Base-by-base conservation (phyloP, 2,329 filamentous ascomycete species). In the Fusarium beomiforme region DNA sequence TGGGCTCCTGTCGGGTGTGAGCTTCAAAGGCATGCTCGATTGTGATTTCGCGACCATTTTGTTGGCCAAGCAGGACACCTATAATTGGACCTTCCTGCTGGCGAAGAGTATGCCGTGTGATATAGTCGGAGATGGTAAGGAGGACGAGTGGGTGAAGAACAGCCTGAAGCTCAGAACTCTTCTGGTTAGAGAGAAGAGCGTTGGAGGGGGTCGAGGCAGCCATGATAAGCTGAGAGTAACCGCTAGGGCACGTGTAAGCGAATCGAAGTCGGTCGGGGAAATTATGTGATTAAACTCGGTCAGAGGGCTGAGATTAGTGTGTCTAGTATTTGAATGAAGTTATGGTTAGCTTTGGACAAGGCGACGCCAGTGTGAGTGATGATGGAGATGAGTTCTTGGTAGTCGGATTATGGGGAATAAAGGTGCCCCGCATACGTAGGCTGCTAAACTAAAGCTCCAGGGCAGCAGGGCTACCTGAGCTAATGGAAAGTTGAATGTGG, bases 41-140 rank as follows among this genome's bases (percentile, higher is more conserved):
- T 13, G 93, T 97, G 75, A 98, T 92, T 77, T 95, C 91, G 62
- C 94, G 91, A 23, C 95, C 95, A 84, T 94, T 93, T 76, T 98
- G 95, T 78, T 96, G 93, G 19, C 96, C 96, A 9, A 99, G 83
- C n/a, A 99, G 86, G 56, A 92, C 94, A 61, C 96, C 96, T 6
- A 95, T 88, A 21, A 98, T 88, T 19, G 94, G 94, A 0, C 93
- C 93, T 21, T 85, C 80, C 76, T 94, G 91, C 56, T 90, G 85
- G 64, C 96, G 90, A 61, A 97, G 87, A 2, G 91, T 93, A 81
- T 97, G 95, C 66, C 96, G 90, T 64, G 95, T 97, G 80, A 98
- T 94, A 81, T 97, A 97, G 82, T 99, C 96, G 75, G 95, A 97
- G 77, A 99, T 96, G 72, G 93, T 97, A 82, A 99, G 93, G 73